These are phyloP conservation scores for Arctium lappa DNA, from an alignment of 129 eudicot genomes.

Conservation along the genomic window DNA sequence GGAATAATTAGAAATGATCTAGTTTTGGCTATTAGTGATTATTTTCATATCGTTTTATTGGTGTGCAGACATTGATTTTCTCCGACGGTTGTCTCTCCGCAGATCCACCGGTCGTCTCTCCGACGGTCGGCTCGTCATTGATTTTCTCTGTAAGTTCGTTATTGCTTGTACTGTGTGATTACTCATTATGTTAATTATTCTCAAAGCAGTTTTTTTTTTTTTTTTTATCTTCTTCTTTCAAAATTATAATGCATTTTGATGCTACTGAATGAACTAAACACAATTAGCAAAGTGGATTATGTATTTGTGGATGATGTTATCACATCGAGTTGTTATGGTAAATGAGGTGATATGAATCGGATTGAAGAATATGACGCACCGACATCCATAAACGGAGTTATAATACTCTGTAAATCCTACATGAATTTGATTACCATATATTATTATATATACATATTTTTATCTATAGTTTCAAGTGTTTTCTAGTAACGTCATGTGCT, in stretches of 20 bases:
- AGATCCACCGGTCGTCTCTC: constrained; percentile 76
- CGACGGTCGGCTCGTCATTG: constrained; percentile 85
- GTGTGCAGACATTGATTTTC: too few relatives aligned
- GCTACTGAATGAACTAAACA: neutral
- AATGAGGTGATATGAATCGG: neutral
- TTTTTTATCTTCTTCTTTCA: neutral
- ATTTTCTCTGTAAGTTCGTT: constrained; percentile 73
- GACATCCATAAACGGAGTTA: neutral
- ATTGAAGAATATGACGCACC: neutral
- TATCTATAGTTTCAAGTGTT: neutral
- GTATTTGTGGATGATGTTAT: neutral
- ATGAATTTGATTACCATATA: constrained; percentile 2
- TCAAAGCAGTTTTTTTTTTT: neutral
- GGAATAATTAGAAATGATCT: too few relatives aligned
- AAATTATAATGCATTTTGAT: neutral
- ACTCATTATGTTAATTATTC: neutral
- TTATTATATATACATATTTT: neutral
- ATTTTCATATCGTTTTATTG: too few relatives aligned
- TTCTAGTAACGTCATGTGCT: neutral
- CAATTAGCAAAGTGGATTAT: neutral
- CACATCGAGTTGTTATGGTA: neutral
- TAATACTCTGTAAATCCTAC: neutral
- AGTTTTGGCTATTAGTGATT: too few relatives aligned
- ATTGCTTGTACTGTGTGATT: neutral
- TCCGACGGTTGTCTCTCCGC: neutral